phyloP scores from a whole-genome alignment of 352 stramenopile genomes.

The Globisporangium barbulae region DNA sequence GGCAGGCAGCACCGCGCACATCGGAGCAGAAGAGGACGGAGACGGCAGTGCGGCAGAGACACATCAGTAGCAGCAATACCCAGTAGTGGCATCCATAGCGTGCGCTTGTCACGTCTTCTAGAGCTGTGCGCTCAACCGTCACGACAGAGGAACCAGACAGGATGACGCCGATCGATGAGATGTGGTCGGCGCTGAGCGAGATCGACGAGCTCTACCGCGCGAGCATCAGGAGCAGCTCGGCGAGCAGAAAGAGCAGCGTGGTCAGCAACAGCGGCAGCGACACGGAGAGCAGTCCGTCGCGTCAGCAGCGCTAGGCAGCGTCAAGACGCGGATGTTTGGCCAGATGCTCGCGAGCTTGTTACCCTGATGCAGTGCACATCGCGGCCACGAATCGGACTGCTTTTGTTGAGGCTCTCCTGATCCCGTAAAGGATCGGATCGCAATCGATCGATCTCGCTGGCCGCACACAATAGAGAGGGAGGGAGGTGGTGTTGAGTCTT shows the following conservation, averaged over 20 bases:
- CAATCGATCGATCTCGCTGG: no score
- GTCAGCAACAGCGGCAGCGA: conserved; percentile 5
- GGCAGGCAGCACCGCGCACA: not conserved
- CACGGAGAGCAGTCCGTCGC: conserved; percentile 15
- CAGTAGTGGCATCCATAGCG: not conserved
- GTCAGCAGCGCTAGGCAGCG: conserved; percentile 45
- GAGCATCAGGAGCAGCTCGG: not conserved
- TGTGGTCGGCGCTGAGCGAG: conserved; percentile 10
- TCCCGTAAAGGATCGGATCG: no score
- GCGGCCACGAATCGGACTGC: no score
- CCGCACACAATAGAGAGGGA: no score
- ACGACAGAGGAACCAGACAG: not conserved
- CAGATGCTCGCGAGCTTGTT: conserved; percentile 65
- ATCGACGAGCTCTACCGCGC: conserved; percentile 8
- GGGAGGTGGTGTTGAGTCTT: no score
- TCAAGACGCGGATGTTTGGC: conserved; percentile 77
- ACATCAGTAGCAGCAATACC: conserved; percentile 3
- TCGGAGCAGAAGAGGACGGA: not conserved
- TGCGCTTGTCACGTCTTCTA: not conserved
- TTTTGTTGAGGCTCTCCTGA: no score
- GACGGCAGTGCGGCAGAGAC: not conserved
- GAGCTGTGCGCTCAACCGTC: not conserved
- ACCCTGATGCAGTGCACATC: no score
- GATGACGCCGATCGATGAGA: conserved; percentile 18
- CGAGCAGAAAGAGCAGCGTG: conserved; percentile 6